Evolutionary conservation across 192 early-diverging fungal genomes (phyloP), one percentile per base, ranked within the genome.

Genomic region (Entomortierella lignicola): DNA sequence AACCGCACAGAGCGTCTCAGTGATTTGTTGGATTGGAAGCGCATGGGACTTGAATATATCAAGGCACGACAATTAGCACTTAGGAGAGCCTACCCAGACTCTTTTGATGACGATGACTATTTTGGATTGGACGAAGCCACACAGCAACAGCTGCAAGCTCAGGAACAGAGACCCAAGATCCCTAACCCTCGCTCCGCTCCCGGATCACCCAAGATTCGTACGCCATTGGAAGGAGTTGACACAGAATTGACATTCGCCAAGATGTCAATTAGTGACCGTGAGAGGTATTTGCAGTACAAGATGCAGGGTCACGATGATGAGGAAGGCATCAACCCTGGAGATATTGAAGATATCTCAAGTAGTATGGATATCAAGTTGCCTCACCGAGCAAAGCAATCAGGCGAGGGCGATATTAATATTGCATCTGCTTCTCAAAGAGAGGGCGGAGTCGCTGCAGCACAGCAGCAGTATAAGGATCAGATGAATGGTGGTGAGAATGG

Each of bases 31-130:
- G 97, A 99, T 72, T 99, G 96, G 97, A 96, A 97, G 84, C 89
- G 95, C 57, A 96, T 98, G 96, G 97, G 97, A 34, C 87, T 96
- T 41, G 97, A 98, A 81, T 99, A 99, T 83, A 94, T 97, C 84
- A 96, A 97, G 81, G 96, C 97, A 12, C 88, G 97, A 20, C 96
- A 97, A 84, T 85, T 97, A 55, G 94, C 96, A 8, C 84, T 99
- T 15, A 91, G 95, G 32, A 88, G 96, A 61, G 90, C 91, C 55
- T 98, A 93, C 79, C 96, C 97, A 21, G 92, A 96, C 37, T 86
- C 91, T 31, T 96, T 96, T 55, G 90, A 92, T 54, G 82, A 90
- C 20, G 82, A 86, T 23, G 86, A 91, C 60, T 71, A 82, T 30
- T 77, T 68, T 21, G 62, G 44, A 13, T 12, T 64, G 18, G 62